Base-by-base conservation (phyloP, 2,329 filamentous ascomycete species). In the Colletotrichum acutatum region DNA sequence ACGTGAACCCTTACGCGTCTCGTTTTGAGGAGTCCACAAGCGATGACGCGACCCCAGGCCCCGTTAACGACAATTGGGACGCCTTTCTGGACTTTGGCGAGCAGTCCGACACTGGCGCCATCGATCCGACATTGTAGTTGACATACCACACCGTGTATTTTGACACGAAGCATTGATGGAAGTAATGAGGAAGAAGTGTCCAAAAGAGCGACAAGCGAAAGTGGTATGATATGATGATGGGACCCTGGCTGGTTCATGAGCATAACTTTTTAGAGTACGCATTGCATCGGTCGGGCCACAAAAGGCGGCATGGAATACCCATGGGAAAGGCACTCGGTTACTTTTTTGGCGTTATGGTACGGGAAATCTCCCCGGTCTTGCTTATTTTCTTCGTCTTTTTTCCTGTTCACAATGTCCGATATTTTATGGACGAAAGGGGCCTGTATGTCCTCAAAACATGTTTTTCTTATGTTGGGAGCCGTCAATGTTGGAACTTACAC, bases 111-210 rank as follows among this genome's bases (percentile, higher is more conserved):
- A 54, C 53, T 22, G 66, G 66, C 5, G 22, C 64, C 22, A 62
- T 69, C n/a, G 69, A 73, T 4, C 60, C 71, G 42, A 37, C 67
- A 16, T 52, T 66, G 62, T 64, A 71, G 37, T 66, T 32, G 22
- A 19, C 11, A 46, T 42, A 9, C 53, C 26, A 67, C 54, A 9
- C 14, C 6, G 64, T 28, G 64, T 49, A 49, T 30, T 52, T 30
- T 67, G 56, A 28, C 53, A 42, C 59, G 11, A 14, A n/a, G 34
- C 1, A 28, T 22, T 64, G 42, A 61, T 72, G 74, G 64, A 52
- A 79, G 77, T 80, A 81, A 83, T 79, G 78, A 60, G 32, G 52
- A 59, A 60, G 59, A 42, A 19, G 5, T 49, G 46, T 60, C 56
- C 32, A 56, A 61, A 74, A 74, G 77, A 24, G 66, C 74, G 73